Percentiles rank a stretch among this genome's conserved stretches.
Conservation (phyloP, 2,329 filamentous ascomycete genomes). For the Xylariaceae sp. region DNA sequence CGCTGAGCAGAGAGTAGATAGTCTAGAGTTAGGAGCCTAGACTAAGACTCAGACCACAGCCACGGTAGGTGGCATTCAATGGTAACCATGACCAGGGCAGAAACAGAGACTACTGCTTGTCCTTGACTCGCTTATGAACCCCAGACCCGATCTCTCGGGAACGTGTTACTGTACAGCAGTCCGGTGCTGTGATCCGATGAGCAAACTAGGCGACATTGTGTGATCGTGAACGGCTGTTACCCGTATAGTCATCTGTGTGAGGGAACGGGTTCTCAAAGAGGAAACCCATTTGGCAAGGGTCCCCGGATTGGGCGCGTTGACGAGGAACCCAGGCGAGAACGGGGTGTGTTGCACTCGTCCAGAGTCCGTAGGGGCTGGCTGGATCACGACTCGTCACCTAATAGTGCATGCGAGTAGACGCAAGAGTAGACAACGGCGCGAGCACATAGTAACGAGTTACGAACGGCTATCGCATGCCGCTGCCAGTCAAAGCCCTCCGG, state of each 20-base stretch:
- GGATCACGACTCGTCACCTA: not conserved
- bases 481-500: no score
- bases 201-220: not conserved
- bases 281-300: not conserved
- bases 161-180: not conserved
- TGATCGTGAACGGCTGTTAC: not conserved
- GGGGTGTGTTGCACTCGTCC: not conserved
- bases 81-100: constrained; percentile 1
- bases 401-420: not conserved
- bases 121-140: constrained; percentile 5
- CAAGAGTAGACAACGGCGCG: not conserved
- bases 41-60: not conserved
- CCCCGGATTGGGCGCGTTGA: not conserved
- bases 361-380: not conserved
- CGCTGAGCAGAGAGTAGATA: not conserved
- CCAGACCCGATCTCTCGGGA: constrained; percentile 15
- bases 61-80: constrained; percentile 5
- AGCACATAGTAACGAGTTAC: no score
- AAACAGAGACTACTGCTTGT: not conserved
- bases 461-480: no score
- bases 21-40: no score
- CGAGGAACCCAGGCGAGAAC: constrained; percentile 1
- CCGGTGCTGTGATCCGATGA: not conserved
- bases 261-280: not conserved
- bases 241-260: constrained; percentile 1